Percentiles rank a stretch among this genome's conserved stretches.
Evolutionary conservation across 495 filamentous ascomycete species (phyloP).

Genomic region (Penicillium bialowiezense): DNA sequence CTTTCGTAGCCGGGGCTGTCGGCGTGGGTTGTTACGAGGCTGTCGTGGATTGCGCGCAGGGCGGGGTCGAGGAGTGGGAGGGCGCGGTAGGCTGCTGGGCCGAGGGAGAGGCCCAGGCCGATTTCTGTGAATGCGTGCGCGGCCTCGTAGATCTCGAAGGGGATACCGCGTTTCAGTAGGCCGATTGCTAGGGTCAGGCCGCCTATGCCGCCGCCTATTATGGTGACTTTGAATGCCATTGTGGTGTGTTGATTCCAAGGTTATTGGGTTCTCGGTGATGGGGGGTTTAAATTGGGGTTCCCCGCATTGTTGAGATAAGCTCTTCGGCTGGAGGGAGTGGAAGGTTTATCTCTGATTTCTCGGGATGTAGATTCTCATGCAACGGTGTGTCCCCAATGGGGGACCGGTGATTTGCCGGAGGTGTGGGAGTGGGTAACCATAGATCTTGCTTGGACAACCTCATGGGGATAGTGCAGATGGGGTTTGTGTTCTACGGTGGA

Average conservation of each 20-base stretch:
- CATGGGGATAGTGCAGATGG: no score
- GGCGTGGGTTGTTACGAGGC: slow-evolving; percentile 28
- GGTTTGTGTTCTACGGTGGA: no score
- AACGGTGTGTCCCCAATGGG: no score
- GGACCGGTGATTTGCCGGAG: no score
- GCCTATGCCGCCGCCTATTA: slow-evolving; percentile 60
- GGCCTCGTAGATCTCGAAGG: slow-evolving; percentile 56
- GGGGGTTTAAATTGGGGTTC: no score
- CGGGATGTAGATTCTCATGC: no score
- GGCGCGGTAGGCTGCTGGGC: slow-evolving; percentile 55
- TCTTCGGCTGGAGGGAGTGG: no score
- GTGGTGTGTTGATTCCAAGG: neutral
- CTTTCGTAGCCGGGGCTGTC: slow-evolving; percentile 26
- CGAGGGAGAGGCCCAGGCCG: slow-evolving; percentile 58
- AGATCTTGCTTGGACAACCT: no score
- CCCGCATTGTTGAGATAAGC: no score
- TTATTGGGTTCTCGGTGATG: neutral
- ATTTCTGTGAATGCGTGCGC: slow-evolving; percentile 51
- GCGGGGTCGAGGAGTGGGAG: slow-evolving; percentile 48
- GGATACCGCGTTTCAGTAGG: slow-evolving; percentile 48
- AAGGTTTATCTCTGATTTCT: no score
- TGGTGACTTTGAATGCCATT: slow-evolving; percentile 37
- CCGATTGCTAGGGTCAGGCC: slow-evolving; percentile 56
- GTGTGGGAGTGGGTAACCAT: no score
- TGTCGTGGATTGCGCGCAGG: slow-evolving; percentile 32